phyloP scores from a whole-genome alignment of 1,139 yeast species.

The Sugiyamaella japonica region DNA sequence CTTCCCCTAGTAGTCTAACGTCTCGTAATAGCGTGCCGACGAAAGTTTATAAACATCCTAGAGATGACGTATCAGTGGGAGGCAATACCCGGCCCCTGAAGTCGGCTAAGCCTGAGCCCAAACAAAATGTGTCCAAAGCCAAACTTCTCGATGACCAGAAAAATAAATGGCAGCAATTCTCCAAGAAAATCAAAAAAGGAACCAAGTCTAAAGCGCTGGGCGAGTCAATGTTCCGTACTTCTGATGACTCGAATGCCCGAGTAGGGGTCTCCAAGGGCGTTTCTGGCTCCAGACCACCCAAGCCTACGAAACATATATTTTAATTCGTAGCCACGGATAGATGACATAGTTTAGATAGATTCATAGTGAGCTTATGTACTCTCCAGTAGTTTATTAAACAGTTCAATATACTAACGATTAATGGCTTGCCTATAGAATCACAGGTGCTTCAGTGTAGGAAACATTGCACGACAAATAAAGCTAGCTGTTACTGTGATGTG shows the following conservation, averaged over 20 bases:
- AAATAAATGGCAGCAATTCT: conserved; percentile 40
- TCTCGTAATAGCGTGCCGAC: neutral
- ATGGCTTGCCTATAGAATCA: no score
- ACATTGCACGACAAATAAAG: no score
- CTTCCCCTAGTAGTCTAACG: conserved; percentile 5
- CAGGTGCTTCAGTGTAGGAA: no score
- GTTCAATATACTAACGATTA: no score
- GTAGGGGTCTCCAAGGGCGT: conserved; percentile 33
- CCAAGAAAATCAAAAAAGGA: conserved; percentile 34
- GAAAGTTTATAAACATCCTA: conserved; percentile 2
- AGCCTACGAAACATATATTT: conserved; percentile 18
- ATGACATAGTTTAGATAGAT: neutral
- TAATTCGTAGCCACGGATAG: conserved; percentile 17
- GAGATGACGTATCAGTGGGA: conserved; percentile 4
- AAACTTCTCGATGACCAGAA: conserved; percentile 34
- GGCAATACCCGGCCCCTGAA: conserved; percentile 1
- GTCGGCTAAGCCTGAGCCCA: conserved; percentile 1
- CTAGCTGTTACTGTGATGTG: no score
- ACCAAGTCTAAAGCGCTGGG: conserved; percentile 27
- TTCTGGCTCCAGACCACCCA: conserved; percentile 6
- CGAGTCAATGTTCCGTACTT: conserved; percentile 35
- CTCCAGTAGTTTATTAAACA: no score
- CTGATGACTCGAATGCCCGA: conserved; percentile 33
- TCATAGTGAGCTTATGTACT: neutral
- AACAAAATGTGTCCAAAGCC: conserved; percentile 29